Base-by-base conservation (phyloP, 495 filamentous ascomycete species). In the Xanthoparmelia taractica region DNA sequence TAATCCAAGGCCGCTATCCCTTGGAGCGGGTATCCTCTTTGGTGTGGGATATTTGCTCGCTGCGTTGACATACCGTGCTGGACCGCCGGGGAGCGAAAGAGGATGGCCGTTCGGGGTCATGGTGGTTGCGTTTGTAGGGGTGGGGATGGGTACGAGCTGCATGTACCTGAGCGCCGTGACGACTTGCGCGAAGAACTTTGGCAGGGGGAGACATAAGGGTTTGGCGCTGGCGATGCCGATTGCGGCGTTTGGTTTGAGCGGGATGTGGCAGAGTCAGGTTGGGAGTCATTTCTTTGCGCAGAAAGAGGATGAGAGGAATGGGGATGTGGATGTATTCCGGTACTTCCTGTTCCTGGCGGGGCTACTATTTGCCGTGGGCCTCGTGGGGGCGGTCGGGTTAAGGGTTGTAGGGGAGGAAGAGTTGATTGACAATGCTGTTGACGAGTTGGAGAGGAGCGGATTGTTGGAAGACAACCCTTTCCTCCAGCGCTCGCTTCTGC, bases 171-270 rank as follows among this genome's bases (percentile, higher is more conserved):
- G 84, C 41, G 88, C 89, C 0, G 87, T 98, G 36, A 91, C 94
- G 29, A 96, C 92, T 3, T 96, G 91, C 64, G 94, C 93, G 31
- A 98, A 98, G 83, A 97, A 96, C 74, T 97, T 97, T 73, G 90
- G 93, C 25, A 79, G 86, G 45, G 90, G 92, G 5, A 91, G 87
- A 70, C 84, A 95, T 68, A 88, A 91, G 71, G 93, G 94, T 0
- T 73, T 98, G 61, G 92, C 95, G 69, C 77, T 98, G 59, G 93
- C 92, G 29, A 74, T 90, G 58, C 94, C 94, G 10, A 97, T 98
- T 76, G 91, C 94, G 0, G 85, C 88, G 4, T 96, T 96, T 71
- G 94, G 94, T 15, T 74, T 98, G 56, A 96, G 92, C 68, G 89
- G 90, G 8, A 90, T 98, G 89, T 96, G 93, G 87, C 81, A 90